phyloP scores from a whole-genome alignment of 192 early-diverging fungal species.

The Coemansia sp. region DNA sequence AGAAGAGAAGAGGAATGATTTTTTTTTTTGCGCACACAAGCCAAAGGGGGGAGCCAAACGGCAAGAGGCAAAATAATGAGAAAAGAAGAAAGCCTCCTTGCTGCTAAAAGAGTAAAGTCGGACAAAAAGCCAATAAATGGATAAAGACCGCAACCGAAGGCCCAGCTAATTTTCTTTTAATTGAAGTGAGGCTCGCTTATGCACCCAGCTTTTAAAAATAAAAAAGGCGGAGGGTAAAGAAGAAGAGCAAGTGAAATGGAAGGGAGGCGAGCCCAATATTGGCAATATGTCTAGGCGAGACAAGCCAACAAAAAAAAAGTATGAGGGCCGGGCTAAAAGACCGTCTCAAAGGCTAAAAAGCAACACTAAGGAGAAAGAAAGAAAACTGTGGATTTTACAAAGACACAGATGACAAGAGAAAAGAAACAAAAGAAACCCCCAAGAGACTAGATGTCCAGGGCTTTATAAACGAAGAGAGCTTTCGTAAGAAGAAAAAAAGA shows the following conservation, averaged over 20 bases:
- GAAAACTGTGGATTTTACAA: conserved; percentile 5
- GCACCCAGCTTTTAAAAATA: not conserved
- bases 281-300: not conserved
- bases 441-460: not conserved
- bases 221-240: not conserved
- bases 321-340: not conserved
- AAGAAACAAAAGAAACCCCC: not conserved
- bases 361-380: not conserved
- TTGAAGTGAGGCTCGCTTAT: conserved; percentile 1
- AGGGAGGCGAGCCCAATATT: not conserved
- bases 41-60: not conserved
- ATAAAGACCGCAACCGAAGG: not conserved
- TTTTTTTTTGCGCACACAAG: not conserved
- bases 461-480: not conserved
- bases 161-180: not conserved
- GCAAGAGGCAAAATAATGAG: conserved; percentile 15
- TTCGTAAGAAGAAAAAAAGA: conserved; percentile 4
- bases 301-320: not conserved
- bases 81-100: not conserved
- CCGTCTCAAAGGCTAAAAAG: not conserved
- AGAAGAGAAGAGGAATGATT: not conserved
- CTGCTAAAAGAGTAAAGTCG: conserved; percentile 4
- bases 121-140: conserved; percentile 9
- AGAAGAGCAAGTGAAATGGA: not conserved
- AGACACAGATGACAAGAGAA: not conserved